phyloP scores from a whole-genome alignment of 805 yeast species.

The Zygotorulaspora sp. region DNA sequence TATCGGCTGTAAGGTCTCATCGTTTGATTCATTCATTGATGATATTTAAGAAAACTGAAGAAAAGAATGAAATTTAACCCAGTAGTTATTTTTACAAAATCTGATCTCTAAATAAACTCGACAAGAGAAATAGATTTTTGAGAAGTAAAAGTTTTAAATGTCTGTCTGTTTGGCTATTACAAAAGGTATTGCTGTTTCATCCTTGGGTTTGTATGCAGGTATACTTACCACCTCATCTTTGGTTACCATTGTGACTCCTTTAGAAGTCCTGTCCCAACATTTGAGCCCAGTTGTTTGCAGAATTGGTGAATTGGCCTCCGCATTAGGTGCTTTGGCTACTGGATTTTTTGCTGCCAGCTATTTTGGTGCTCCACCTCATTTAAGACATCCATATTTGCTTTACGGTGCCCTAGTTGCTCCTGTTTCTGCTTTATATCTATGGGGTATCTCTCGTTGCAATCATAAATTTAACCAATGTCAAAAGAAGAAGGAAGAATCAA shows the following conservation, averaged over 20 bases:
- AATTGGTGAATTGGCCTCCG: conserved; percentile 21
- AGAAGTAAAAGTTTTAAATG: too few relatives aligned
- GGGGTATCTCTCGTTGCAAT: conserved; percentile 17
- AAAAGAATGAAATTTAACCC: too few relatives aligned
- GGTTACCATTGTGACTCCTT: conserved; percentile 31
- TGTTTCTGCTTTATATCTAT: conserved; percentile 17
- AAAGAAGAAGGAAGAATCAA: conserved; percentile 1
- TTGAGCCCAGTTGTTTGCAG: conserved; percentile 21
- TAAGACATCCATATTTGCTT: conserved; percentile 68
- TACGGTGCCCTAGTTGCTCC: conserved; percentile 44
- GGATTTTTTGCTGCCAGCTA: conserved; percentile 52
- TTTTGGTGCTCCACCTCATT: conserved; percentile 47
- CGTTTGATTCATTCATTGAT: too few relatives aligned
- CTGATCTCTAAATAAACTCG: too few relatives aligned
- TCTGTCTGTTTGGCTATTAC: conserved; percentile 35
- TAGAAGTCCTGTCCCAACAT: conserved; percentile 17
- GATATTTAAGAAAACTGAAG: too few relatives aligned
- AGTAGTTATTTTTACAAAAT: too few relatives aligned
- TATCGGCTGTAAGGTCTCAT: not conserved
- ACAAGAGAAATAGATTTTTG: too few relatives aligned
- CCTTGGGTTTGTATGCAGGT: conserved; percentile 62
- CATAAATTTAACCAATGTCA: conserved; percentile 11
- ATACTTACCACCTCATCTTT: conserved; percentile 36
- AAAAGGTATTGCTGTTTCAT: conserved; percentile 61
- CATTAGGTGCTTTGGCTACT: conserved; percentile 47